A percentile compares a stretch with the other conserved stretches of the same genome.
phyloP scores from a whole-genome alignment of 192 early-diverging fungal genomes.

The Coemansia sp. region DNA sequence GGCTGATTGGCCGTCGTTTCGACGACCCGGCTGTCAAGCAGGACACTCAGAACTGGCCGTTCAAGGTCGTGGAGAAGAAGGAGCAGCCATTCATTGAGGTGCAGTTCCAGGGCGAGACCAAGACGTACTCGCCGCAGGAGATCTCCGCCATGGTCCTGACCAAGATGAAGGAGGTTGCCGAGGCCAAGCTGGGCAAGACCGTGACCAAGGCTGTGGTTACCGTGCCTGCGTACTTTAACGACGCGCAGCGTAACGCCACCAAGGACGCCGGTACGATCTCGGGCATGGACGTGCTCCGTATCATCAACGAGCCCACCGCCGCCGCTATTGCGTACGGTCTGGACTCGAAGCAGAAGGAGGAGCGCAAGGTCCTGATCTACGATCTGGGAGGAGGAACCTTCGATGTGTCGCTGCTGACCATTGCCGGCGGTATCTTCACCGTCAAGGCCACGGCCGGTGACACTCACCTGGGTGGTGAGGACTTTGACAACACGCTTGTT shows the following conservation, averaged over 20 bases:
- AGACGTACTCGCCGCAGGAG: constrained; percentile 79
- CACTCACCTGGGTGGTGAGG: constrained; percentile 82
- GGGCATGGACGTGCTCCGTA: constrained; percentile 81
- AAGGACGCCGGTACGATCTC: constrained; percentile 89
- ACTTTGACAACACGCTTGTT: constrained; percentile 70
- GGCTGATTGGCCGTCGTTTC: constrained; percentile 86
- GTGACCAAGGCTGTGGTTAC: constrained; percentile 74
- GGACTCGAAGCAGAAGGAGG: constrained; percentile 72
- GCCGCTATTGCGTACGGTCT: constrained; percentile 86
- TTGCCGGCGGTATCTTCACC: constrained; percentile 74
- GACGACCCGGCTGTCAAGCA: constrained; percentile 80
- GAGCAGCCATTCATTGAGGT: constrained; percentile 78
- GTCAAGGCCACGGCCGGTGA: constrained; percentile 82
- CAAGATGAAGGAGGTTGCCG: constrained; percentile 82
- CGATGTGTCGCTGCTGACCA: constrained; percentile 81
- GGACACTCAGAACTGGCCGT: constrained; percentile 83
- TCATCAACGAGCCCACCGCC: constrained; percentile 91
- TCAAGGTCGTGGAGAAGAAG: constrained; percentile 70
- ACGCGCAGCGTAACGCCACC: constrained; percentile 87
- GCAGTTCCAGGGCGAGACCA: constrained; percentile 78
- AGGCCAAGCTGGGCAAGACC: constrained; percentile 71
- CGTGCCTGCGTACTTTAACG: constrained; percentile 86
- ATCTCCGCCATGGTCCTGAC: constrained; percentile 73
- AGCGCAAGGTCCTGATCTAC: constrained; percentile 75
- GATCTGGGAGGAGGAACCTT: constrained; percentile 87